Evolutionary conservation across 768 basidiomycete species (phyloP), one percentile per base, ranked within the genome.

Genomic region (Leccinum fibrillosum): DNA sequence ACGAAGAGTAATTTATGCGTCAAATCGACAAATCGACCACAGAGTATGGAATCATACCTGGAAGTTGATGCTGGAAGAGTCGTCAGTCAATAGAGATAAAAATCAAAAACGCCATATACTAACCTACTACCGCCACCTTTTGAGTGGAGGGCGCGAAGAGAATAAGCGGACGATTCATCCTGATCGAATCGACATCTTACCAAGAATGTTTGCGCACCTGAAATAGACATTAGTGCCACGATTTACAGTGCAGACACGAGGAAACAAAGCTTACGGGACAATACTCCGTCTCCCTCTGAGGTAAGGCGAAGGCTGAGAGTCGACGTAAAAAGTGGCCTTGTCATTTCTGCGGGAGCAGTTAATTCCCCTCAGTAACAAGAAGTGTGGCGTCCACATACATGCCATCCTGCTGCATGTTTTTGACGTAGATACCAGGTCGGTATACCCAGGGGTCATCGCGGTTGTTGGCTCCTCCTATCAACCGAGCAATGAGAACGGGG

Each of bases 391-490:
- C 26, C n/a, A 67, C 84, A 62, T 71, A 86, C 86, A 86, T 74
- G 66, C 85, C 86, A 64, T 87, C 80, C 5, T 75, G 75, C 69
- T 87, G 85, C 87, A 89, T 89, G 70, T 89, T 89, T 70, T 74
- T 81, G 54, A 85, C 84, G 59, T 79, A 86, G 65, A 88, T 86
- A 64, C 86, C 86, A 48, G 85, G 85, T 42, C 84, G 75, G 69
- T 88, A 88, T 52, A 89, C 87, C 86, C 85, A 88, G 47, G 86
- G 86, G 60, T 88, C 86, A 63, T 87, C 86, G 13, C 84, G 77
- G 72, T 88, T 88, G 76, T 87, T 87, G 19, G 83, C 82, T 57
- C 86, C 86, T 54, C 78, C 85, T 86, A 32, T 26, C 47, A 23
- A 25, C 12, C n/a, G 37, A 61, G 23, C 7, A 1, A 21, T 37